Conservation (phyloP, 1,139 yeast species). For the Martiniozyma asiatica region DNA sequence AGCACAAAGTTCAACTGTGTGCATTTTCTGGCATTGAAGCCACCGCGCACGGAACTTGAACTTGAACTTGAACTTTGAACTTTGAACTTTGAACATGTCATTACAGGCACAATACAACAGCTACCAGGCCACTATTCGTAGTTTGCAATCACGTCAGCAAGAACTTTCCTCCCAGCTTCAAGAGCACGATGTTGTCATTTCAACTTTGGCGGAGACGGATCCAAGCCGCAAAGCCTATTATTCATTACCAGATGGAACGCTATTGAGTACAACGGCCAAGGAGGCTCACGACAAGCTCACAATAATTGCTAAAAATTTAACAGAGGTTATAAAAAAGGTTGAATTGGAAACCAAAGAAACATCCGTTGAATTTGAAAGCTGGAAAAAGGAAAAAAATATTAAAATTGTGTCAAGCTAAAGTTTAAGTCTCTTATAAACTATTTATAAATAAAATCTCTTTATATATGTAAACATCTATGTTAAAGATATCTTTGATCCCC, state of each 20-base stretch:
- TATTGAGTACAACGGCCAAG: slow-evolving; percentile 34
- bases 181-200: slow-evolving; percentile 40
- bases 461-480: not conserved
- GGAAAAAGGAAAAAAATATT: slow-evolving; percentile 58
- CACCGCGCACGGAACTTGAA: no score
- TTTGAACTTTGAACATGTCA: no score
- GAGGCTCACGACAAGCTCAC: slow-evolving; percentile 62
- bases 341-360: slow-evolving; percentile 34
- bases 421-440: slow-evolving; percentile 1
- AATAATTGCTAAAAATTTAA: slow-evolving; percentile 39
- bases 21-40: no score
- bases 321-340: slow-evolving; percentile 32
- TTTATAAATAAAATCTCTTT: not conserved
- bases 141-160: slow-evolving; percentile 43
- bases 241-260: not conserved
- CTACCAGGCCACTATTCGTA: slow-evolving; percentile 48
- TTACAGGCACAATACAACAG: slow-evolving; percentile 51
- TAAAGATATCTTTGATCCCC: slow-evolving; percentile 10
- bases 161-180: slow-evolving; percentile 39
- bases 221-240: slow-evolving; percentile 54
- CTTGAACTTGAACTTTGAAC: no score
- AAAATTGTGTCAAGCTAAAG: slow-evolving; percentile 29
- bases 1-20: no score
- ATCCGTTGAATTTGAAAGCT: slow-evolving; percentile 47
- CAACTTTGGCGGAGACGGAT: slow-evolving; percentile 42